phyloP scores from a whole-genome alignment of 2,329 filamentous ascomycete species.

The Monosporascus sp. region DNA sequence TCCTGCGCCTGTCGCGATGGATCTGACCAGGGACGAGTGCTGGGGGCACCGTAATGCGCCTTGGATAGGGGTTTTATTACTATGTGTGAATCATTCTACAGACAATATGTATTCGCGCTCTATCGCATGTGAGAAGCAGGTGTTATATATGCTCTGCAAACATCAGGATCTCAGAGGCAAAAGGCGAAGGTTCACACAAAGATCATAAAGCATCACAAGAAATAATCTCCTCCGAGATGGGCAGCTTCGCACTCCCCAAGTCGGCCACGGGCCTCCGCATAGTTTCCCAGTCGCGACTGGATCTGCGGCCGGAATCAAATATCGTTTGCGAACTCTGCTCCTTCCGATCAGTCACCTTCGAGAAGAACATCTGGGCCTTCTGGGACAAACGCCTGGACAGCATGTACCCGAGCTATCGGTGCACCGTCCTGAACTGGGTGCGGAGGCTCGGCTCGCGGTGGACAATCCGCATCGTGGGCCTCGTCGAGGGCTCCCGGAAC shows the following conservation, averaged over 20 bases:
- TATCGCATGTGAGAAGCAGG: too few relatives aligned
- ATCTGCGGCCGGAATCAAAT: conserved; percentile 25
- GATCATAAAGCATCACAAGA: too few relatives aligned
- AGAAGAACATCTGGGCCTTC: conserved; percentile 42
- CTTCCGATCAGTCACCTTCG: conserved; percentile 29
- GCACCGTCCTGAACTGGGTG: conserved; percentile 37
- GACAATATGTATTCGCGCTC: too few relatives aligned
- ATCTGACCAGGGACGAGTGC: too few relatives aligned
- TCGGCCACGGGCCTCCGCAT: conserved; percentile 15
- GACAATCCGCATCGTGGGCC: conserved; percentile 36
- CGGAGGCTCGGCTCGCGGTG: conserved; percentile 34
- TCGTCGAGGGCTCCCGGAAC: conserved; percentile 27
- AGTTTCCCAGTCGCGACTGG: conserved; percentile 15
- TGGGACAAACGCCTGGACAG: conserved; percentile 34
- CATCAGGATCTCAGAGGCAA: too few relatives aligned
- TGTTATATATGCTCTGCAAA: too few relatives aligned
- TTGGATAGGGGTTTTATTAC: too few relatives aligned
- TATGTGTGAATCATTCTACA: too few relatives aligned
- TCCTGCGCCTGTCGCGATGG: too few relatives aligned
- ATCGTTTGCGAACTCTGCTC: conserved; percentile 25
- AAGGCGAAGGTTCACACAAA: too few relatives aligned
- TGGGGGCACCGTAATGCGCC: too few relatives aligned
- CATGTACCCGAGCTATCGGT: conserved; percentile 33
- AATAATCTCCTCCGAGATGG: background rate
- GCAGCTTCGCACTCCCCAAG: conserved; percentile 16